Conservation (phyloP, 257 asterid species). For the Solanum rostratum region DNA sequence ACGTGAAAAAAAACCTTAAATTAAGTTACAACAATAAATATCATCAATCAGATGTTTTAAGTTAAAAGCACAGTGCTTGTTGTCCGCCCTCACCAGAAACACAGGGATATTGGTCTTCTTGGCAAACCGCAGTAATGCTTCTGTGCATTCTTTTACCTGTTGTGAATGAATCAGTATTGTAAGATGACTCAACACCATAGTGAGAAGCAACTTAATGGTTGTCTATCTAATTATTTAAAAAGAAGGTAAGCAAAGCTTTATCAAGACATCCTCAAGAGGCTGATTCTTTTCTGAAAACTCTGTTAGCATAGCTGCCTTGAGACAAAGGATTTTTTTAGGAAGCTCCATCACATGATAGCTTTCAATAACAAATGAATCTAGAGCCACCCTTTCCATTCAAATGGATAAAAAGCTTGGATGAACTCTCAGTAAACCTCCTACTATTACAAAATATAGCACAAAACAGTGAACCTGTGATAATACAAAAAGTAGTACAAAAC, state of each 20-base stretch:
- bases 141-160: constrained; percentile 94
- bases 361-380: not conserved
- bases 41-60: not conserved
- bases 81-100: constrained; percentile 54
- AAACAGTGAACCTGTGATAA: constrained; percentile 40
- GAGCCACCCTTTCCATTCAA: not conserved
- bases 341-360: not conserved
- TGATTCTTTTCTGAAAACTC: not conserved
- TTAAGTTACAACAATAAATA: not conserved
- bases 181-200: not conserved
- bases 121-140: constrained; percentile 82
- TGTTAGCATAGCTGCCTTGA: not conserved
- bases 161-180: not conserved
- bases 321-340: not conserved
- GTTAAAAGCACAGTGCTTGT: not conserved
- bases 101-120: constrained; percentile 78
- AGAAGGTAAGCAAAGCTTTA: not conserved
- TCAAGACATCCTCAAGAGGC: not conserved
- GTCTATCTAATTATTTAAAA: not conserved
- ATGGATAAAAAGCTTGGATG: not conserved
- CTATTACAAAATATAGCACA: constrained; percentile 6
- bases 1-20: not conserved
- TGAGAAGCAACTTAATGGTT: not conserved
- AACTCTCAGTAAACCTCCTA: not conserved
- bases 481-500: constrained; percentile 1